Conservation (phyloP, 257 asterid genomes). For the Solanum bulbocastanum region DNA sequence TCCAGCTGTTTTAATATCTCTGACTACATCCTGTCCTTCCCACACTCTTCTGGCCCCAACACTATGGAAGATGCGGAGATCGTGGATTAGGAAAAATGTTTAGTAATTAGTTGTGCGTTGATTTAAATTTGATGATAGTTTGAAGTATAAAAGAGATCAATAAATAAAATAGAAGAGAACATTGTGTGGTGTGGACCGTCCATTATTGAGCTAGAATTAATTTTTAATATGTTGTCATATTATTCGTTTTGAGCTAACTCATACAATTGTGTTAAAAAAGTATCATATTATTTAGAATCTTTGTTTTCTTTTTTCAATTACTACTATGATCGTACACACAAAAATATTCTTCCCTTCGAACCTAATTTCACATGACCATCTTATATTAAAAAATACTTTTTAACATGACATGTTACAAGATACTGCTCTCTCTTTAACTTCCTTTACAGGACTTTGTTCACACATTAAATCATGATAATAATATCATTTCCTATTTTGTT, state of each 20-base stretch:
- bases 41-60: not conserved
- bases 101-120: not conserved
- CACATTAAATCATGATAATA: not conserved
- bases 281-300: too few species aligned
- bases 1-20: slow-evolving; percentile 1
- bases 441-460: not conserved
- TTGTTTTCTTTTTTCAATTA: too few species aligned
- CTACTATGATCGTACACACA: too few species aligned
- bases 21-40: not conserved
- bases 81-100: rapidly evolving
- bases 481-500: not conserved
- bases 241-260: too few species aligned
- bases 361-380: not conserved
- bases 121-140: not conserved
- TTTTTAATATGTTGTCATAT: not conserved
- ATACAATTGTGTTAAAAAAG: too few species aligned
- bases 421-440: not conserved
- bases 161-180: too few species aligned
- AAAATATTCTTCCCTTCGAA: too few species aligned
- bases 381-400: not conserved
- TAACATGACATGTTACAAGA: not conserved
- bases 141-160: not conserved
- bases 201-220: not conserved
- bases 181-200: not conserved
- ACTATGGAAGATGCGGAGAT: not conserved